phyloP scores from a whole-genome alignment of 805 yeast species.

The Hagleromyces aurorensis region DNA sequence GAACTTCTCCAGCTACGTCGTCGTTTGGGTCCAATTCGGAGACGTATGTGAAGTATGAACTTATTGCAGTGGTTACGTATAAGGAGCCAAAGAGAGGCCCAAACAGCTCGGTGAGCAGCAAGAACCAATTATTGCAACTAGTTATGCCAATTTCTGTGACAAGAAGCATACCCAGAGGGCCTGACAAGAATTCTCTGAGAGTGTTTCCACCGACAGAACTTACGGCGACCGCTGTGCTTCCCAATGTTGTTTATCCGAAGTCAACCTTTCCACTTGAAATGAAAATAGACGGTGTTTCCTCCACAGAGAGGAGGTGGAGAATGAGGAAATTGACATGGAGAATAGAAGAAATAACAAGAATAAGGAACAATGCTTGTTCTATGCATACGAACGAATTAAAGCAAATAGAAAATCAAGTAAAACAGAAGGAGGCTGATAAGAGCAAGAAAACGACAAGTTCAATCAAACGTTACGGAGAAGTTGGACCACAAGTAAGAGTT shows the following conservation, averaged over 20 bases:
- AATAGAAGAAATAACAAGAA: conserved; percentile 72
- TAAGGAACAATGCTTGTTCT: conserved; percentile 51
- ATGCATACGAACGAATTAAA: conserved; percentile 45
- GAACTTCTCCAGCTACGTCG: conserved; percentile 74
- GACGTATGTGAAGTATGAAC: conserved; percentile 59
- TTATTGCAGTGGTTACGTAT: conserved; percentile 52
- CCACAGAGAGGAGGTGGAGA: conserved; percentile 69
- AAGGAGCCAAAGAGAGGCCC: conserved; percentile 28
- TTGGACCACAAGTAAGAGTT: conserved; percentile 33
- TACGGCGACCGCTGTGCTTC: conserved; percentile 78
- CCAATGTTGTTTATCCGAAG: conserved; percentile 83
- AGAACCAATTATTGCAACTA: conserved; percentile 35
- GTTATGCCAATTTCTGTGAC: conserved; percentile 62
- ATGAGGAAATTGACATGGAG: conserved; percentile 87
- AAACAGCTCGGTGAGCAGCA: conserved; percentile 12
- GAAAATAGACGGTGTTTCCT: conserved; percentile 62
- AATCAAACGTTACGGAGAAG: conserved; percentile 33
- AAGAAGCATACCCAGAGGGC: conserved; percentile 72
- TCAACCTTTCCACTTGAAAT: conserved; percentile 79
- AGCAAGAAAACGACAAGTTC: conserved; percentile 22
- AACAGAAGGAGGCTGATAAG: conserved; percentile 34
- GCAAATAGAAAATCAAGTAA: conserved; percentile 21
- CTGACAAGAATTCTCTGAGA: conserved; percentile 78
- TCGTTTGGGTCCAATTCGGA: conserved; percentile 44
- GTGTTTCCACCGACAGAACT: conserved; percentile 95